A percentile compares a stretch with the other conserved stretches of the same genome.
Conservation (phyloP, 768 basidiomycete genomes). For the Artomyces pyxidatus region DNA sequence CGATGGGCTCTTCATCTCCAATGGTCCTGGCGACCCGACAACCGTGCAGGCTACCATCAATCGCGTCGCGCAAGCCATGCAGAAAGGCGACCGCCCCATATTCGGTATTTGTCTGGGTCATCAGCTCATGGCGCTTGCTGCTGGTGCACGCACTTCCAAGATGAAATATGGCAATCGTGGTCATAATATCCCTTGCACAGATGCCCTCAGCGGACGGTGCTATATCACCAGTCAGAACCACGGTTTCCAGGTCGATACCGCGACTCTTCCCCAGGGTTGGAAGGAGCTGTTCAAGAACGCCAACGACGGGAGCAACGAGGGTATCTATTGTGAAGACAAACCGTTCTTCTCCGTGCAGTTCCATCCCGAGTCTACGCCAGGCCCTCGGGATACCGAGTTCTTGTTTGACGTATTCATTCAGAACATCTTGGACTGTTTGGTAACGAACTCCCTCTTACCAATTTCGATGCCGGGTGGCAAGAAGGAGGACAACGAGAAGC, state of each 20-base stretch:
- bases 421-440: slow-evolving; percentile 68
- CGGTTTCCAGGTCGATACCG: slow-evolving; percentile 88
- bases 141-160: slow-evolving; percentile 90
- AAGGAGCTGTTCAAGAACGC: slow-evolving; percentile 93
- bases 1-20: slow-evolving; percentile 95
- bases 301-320: slow-evolving; percentile 96
- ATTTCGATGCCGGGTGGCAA: slow-evolving; percentile 72
- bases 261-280: slow-evolving; percentile 77
- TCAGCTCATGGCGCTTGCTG: slow-evolving; percentile 91
- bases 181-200: slow-evolving; percentile 97
- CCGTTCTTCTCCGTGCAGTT: slow-evolving; percentile 99
- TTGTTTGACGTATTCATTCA: slow-evolving; percentile 96
- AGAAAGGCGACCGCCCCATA: slow-evolving; percentile 74
- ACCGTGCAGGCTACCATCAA: slow-evolving; percentile 68
- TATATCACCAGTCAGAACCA: slow-evolving; percentile 99
- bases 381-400: slow-evolving; percentile 97
- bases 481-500: slow-evolving; percentile 75
- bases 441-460: slow-evolving; percentile 43
- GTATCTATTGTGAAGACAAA: slow-evolving; percentile 86
- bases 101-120: slow-evolving; percentile 99
- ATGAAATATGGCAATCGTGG: slow-evolving; percentile 99
- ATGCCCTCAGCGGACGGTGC: slow-evolving; percentile 87
- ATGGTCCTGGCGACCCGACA: slow-evolving; percentile 95
- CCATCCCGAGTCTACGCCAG: slow-evolving; percentile 95
- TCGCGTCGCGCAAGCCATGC: slow-evolving; percentile 56